Evolutionary conservation across 2,329 filamentous ascomycete species (phyloP), one percentile per base, ranked within the genome.

Genomic region (Ophiocordyceps unilateralis): DNA sequence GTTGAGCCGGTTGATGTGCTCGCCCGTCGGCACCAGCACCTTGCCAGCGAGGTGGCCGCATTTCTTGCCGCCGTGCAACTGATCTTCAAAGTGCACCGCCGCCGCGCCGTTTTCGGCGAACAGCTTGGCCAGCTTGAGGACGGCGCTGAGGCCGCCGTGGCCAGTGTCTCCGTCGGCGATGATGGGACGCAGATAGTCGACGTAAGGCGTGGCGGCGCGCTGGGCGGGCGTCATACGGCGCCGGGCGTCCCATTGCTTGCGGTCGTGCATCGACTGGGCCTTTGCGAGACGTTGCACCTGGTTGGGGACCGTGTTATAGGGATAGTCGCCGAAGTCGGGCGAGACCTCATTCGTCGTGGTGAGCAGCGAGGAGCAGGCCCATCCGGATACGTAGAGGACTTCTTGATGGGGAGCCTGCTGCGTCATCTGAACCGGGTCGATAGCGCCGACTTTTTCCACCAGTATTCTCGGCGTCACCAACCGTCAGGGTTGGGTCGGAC

Each of bases 351-450:
- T 96, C 32, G 91, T 96, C 10, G 79, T 81, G 4, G 89, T 96
- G 39, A 98, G 69, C 19, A 94, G 76, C 0, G 87, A 89, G 0
- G 89, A 96, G 65, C 91, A 96, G 5, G 91, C 91, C 91, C 91
- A 98, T 48, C 91, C 91, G 1, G 88, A 95, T 48, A 98, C 72
- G 63, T 98, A 98, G 39, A 98, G 73, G 17, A 95, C 83, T 60
- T 98, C 89, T 59, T 96, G 91, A 64, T 96, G 84, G 6, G 84
- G 76, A 15, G 91, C 91, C 67, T 96, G 91, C 62, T 98, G 91
- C 41, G 91, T 94, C 91, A 98, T 96, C 66, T 98, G 91, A 11
- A 96, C 79, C n/a, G 91, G 91, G 58, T 98, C 91, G 63, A 98
- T 93, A 46, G 88, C 91, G 52, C 91, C 91, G 83, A 98, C 84